Base-by-base conservation (phyloP, 1,139 yeast genomes). In the Wickerhamomyces sp. region DNA sequence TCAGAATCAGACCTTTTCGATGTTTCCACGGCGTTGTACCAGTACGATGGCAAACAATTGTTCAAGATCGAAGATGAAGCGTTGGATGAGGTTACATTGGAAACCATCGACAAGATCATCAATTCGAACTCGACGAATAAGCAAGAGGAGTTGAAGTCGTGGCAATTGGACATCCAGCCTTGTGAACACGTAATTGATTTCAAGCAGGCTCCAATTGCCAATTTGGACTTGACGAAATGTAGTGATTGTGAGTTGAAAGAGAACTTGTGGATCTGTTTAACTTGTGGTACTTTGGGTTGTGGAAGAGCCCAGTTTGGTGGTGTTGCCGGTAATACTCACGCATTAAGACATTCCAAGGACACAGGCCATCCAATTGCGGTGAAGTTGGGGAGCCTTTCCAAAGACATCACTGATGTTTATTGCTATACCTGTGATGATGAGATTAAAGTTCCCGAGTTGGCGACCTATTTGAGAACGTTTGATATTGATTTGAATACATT, bases 281-380 rank as follows among this genome's bases (percentile, higher is more conserved):
- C 75, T 28, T 91, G 98, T 68, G 98, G 97, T 1, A 68, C 72
- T 29, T 55, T 88, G 10, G 96, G 96, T 3, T 91, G 99, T 62
- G 96, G 97, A 16, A 70, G 99, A 46, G 79, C 79, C 24, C 98
- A 91, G 58, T 86, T 84, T 52, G 98, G 97, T 22, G 80, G 87
- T n/a, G 75, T 87, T 21, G 78, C 85, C 18, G 99, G 99, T 5
- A 78, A 89, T 52, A 81, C 95, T 0, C 98, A 91, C 58, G 97
- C 95, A 0, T 63, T 91, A 46, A 58, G 59, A 1, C 99, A 93
- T 61, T 82, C 58, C 51, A 56, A 65, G 2, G 28, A 45, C n/a
- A 50, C 66, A 0, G 62, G 60, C 0, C 98, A 93, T 56, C 75
- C 86, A 1, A 76, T 89, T 10, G 96, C 97, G 0, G 83, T 89